Conservation (phyloP, 768 basidiomycete genomes). For the Goffeauzyma gilvescens region DNA sequence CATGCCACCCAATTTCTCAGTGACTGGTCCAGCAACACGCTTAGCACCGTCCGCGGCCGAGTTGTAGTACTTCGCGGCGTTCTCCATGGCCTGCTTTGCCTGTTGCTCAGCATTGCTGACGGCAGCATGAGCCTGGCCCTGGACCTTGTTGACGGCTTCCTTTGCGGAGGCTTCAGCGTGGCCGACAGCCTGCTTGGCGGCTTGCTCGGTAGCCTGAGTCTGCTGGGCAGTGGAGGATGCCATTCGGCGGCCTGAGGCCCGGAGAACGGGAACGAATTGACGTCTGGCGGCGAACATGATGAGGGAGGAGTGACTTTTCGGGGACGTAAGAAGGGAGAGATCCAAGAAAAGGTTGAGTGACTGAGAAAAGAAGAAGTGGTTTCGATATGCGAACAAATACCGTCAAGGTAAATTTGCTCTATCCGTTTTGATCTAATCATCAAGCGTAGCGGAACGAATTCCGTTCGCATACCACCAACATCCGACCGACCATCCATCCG, state of each 20-base stretch:
- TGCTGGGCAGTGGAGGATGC: conserved; percentile 10
- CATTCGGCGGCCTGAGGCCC: conserved; percentile 10
- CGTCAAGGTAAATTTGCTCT: too few relatives aligned
- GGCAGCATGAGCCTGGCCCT: too few relatives aligned
- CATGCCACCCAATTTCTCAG: conserved; percentile 22
- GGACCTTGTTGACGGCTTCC: too few relatives aligned
- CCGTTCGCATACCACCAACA: too few relatives aligned
- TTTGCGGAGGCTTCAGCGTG: conserved; percentile 15
- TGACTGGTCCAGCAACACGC: conserved; percentile 30
- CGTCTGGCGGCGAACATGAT: conserved; percentile 10
- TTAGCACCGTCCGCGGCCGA: conserved; percentile 20
- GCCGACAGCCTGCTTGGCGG: too few relatives aligned
- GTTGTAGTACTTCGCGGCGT: conserved; percentile 22
- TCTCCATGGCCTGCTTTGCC: conserved; percentile 26
- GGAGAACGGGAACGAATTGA: conserved; percentile 3
- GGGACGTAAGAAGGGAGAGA: neutral
- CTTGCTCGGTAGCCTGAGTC: too few relatives aligned
- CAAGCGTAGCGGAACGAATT: too few relatives aligned
- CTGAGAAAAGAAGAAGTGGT: too few relatives aligned
- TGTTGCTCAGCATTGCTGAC: too few relatives aligned
- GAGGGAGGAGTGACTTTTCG: conserved; percentile 4
- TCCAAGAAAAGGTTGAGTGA: too few relatives aligned
- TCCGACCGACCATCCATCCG: neutral
- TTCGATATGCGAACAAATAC: too few relatives aligned
- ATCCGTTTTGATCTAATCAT: too few relatives aligned